These are phyloP conservation scores for Phytophthora sp. DNA, from an alignment of 352 stramenopile species.

Conservation along the genomic window DNA sequence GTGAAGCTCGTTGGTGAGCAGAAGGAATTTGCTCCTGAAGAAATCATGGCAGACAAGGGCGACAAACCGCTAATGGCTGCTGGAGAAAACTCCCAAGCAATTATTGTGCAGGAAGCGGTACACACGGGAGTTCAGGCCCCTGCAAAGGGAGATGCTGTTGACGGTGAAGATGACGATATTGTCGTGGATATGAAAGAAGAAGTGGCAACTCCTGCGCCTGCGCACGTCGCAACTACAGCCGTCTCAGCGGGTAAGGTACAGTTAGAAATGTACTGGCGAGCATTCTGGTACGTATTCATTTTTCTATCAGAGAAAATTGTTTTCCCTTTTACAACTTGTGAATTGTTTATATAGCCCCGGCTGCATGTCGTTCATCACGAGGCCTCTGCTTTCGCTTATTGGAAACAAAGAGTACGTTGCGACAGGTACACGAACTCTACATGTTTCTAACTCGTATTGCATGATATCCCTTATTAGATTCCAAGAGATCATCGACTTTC, in stretches of 20 bases:
- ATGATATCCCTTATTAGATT: slow-evolving; percentile 47
- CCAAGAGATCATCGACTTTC: slow-evolving; percentile 71
- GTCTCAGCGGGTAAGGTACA: slow-evolving; percentile 51
- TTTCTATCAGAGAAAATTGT: not conserved
- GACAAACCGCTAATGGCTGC: slow-evolving; percentile 27
- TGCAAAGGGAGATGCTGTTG: slow-evolving; percentile 20
- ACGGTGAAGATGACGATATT: slow-evolving; percentile 36
- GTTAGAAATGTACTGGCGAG: slow-evolving; percentile 81
- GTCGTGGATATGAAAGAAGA: slow-evolving; percentile 50
- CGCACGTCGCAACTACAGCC: slow-evolving; percentile 5
- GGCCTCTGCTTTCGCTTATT: slow-evolving; percentile 65
- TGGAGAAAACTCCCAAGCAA: slow-evolving; percentile 17
- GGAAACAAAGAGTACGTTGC: slow-evolving; percentile 58
- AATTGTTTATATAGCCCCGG: slow-evolving; percentile 49
- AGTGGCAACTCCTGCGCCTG: slow-evolving; percentile 22
- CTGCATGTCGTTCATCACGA: slow-evolving; percentile 78
- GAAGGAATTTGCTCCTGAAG: slow-evolving; percentile 54
- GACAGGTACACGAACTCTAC: not conserved
- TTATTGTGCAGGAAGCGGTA: slow-evolving; percentile 6
- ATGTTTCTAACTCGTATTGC: slow-evolving; percentile 12
- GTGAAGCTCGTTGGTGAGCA: slow-evolving; percentile 60
- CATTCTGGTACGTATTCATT: slow-evolving; percentile 77
- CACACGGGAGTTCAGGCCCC: slow-evolving; percentile 13
- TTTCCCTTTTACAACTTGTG: slow-evolving; percentile 1
- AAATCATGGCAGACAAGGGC: slow-evolving; percentile 17